Evolutionary conservation across 139 green algal genomes (phyloP), one percentile per base, ranked within the genome.

Genomic region (Raphidocelis subcapitata): DNA sequence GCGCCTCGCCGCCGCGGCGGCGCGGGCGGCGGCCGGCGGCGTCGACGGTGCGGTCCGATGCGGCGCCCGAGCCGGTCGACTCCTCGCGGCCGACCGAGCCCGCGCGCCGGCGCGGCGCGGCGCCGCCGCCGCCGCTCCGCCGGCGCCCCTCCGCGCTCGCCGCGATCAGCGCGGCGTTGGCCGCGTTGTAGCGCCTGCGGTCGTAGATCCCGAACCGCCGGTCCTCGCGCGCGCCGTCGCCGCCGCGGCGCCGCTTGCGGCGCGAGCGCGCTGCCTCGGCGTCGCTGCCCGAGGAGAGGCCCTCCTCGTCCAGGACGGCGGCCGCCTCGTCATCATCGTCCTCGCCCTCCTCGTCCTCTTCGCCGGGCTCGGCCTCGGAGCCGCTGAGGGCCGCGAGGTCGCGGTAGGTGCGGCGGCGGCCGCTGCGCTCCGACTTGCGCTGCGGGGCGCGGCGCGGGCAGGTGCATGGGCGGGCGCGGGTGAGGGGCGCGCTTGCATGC

Each of bases 171-270:
- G 20, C 49, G 18, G 49, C 49, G 18, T 57, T 57, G n/a, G 55
- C 24, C 12, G 23, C 60, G 37, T 60, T 47, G 47, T 77, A 77
- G 5, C 70, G 70, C 70, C 70, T 26, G 21, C 70, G 70, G 46
- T 77, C 71, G 32, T 77, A 77, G 33, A 77, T 77, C 67, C 69
- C 70, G 55, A 76, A 76, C 29, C 70, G 47, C 35, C 70, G 31
- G 47, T 76, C 70, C 36, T 76, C 70, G 0, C 36, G 55, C 0
- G 28, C 35, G 15, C 49, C 36, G 33, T n/a, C 28, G 61, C 35
- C 37, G 12, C 28, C 29, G 12, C 59, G 29, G n/a, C 36, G 29
- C 23, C 36, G 36, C 26, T 35, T 35, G 14, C 59, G 29, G n/a
- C 5, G 15, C 59, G 36, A 0, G 1, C 28, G 29, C 31, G 36